Evolutionary conservation across 78 protist genomes (phyloP), one percentile per base, ranked within the genome.

Genomic region (Planoprotostelium fungivorum): DNA sequence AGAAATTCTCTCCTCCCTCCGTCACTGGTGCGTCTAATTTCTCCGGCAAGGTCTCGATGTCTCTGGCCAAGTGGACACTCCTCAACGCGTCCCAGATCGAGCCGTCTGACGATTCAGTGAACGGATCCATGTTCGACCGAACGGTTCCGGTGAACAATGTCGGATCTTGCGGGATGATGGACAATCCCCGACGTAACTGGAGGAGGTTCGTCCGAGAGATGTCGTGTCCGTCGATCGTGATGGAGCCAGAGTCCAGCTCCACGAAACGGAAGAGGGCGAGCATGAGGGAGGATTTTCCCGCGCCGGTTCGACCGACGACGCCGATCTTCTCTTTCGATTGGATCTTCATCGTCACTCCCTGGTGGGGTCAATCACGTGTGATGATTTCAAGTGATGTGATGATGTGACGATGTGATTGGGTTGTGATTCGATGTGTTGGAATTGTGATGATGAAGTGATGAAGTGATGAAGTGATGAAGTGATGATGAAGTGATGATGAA

Each of bases 111-210:
- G 29, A n/a, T 1, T 29, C 83, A 0, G 29, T 34, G 36, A 91
- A 87, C 35, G 96, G 97, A 84, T 96, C 97, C 31, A 96, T 35
- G 89, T 97, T 96, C 34, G 23, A 25, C 0, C 97, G 83, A 0
- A 97, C 31, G 0, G 97, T 90, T 28, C 97, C 99, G n/a, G 92
- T 1, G 87, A 97, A 97, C 35, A 97, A 35, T 25, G 90, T 90
- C 37, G 99, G 98, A 31, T 96, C 98, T 87, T 97, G 99, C 31
- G 99, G 99, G 29, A 98, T 94, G 89, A 95, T 93, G 28, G 97
- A 35, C 31, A 98, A 83, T 0, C 83, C 35, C 31, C 84, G 29
- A 28, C 99, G 94, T 35, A 98, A 91, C 83, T 87, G 94, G 34
- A 83, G 29, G 28, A 94, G 90, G 0, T 87, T 89, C 16, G 93